Evolutionary conservation across 257 asterid species (phyloP).

Genomic region (Nicotiana tomentosiformis): DNA sequence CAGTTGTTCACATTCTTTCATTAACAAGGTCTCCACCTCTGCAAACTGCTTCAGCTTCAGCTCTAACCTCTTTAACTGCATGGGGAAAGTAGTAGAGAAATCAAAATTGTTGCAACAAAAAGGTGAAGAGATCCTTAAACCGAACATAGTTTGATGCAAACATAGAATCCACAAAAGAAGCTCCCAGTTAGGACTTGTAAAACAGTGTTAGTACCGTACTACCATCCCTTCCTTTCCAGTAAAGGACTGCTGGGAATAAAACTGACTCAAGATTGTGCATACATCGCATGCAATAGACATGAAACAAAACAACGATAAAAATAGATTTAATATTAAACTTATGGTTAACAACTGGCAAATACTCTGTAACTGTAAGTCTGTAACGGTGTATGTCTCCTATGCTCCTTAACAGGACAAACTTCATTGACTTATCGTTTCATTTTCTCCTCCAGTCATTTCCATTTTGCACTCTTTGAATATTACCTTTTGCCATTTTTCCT

Average conservation of each 20-base stretch:
- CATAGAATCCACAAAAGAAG: not conserved
- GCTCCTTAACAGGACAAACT: not conserved
- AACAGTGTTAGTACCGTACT: not conserved
- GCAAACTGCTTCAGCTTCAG: constrained; percentile 98
- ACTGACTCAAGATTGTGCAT: not conserved
- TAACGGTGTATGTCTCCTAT: too few species aligned
- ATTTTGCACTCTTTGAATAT: not conserved
- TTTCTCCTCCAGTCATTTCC: not conserved
- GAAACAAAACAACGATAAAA: not conserved
- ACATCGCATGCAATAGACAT: not conserved
- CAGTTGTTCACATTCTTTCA: constrained; percentile 97
- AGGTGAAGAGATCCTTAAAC: not conserved
- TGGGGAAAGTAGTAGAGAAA: constrained; percentile 4
- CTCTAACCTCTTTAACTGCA: constrained; percentile 92
- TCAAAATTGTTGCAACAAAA: not conserved
- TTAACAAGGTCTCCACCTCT: constrained; percentile 83
- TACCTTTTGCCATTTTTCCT: not conserved
- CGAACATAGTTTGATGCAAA: not conserved
- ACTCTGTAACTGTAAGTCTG: not conserved
- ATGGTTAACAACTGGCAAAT: not conserved
- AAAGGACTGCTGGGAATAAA: not conserved
- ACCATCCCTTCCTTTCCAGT: not conserved
- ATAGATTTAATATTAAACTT: not conserved
- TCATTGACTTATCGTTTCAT: not conserved
- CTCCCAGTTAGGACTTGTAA: not conserved